phyloP scores from a whole-genome alignment of 2,329 filamentous ascomycete genomes.

The Neurospora sp. region DNA sequence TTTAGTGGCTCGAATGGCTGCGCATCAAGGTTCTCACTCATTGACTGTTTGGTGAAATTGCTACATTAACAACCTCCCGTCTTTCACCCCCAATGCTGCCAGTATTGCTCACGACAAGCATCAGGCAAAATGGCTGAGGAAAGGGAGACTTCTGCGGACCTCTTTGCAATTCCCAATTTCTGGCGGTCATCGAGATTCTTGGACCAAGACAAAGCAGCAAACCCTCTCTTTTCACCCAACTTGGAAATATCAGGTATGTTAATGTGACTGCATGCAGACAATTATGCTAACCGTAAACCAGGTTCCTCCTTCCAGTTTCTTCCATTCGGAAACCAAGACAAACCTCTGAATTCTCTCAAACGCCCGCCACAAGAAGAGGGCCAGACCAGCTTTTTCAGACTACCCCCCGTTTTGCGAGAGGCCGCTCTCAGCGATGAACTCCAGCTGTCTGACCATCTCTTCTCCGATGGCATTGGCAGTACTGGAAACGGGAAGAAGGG shows the following conservation, averaged over 20 bases:
- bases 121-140: constrained; percentile 27
- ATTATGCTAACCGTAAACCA: not conserved
- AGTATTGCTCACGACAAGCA: not conserved
- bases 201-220: constrained; percentile 20
- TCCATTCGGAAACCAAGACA: not conserved
- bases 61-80: not conserved
- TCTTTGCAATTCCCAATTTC: constrained; percentile 56
- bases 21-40: not conserved
- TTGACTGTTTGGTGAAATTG: not conserved
- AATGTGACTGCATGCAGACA: constrained; percentile 2
- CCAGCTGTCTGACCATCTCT: not conserved
- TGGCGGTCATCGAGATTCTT: constrained; percentile 46
- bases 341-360: not conserved
- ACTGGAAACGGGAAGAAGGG: not conserved
- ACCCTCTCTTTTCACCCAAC: constrained; percentile 32
- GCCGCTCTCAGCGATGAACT: not conserved
- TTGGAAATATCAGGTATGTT: constrained; percentile 26
- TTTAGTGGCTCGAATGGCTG: not conserved
- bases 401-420: constrained; percentile 24
- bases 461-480: not conserved
- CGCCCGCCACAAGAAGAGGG: not conserved
- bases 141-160: constrained; percentile 35
- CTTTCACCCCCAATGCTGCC: not conserved
- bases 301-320: not conserved
- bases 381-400: constrained; percentile 32